Evolutionary conservation across 805 yeast species (phyloP).

Genomic region (Yamadazyma kitorensis): DNA sequence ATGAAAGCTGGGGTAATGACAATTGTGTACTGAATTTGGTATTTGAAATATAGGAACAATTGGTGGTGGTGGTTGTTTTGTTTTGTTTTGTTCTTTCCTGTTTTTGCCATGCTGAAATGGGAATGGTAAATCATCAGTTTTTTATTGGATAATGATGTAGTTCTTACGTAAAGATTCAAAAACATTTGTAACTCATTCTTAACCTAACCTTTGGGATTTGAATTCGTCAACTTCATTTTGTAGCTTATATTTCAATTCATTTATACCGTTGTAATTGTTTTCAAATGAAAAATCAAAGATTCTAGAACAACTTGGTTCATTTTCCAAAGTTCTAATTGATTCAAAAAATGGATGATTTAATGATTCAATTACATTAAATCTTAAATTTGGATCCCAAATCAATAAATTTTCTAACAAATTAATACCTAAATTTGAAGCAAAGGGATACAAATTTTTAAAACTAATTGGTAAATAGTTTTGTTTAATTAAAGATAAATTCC

Average conservation of each 20-base stretch:
- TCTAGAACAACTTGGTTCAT: conserved; percentile 52
- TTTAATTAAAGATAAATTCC: conserved; percentile 31
- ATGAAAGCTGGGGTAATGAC: no score
- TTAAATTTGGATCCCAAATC: conserved; percentile 57
- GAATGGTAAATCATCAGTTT: no score
- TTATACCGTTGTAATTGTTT: conserved; percentile 7
- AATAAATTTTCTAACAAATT: conserved; percentile 54
- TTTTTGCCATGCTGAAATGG: no score
- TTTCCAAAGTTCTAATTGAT: conserved; percentile 49
- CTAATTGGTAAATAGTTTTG: conserved; percentile 35
- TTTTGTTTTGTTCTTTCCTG: no score
- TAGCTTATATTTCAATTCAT: conserved; percentile 46
- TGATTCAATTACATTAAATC: conserved; percentile 57
- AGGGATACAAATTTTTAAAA: conserved; percentile 63
- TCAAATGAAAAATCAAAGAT: conserved; percentile 73
- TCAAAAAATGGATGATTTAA: conserved; percentile 56
- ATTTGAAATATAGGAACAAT: no score
- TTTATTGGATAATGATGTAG: no score
- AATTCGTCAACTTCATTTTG: conserved; percentile 53
- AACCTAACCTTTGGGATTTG: conserved; percentile 21
- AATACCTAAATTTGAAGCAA: conserved; percentile 50
- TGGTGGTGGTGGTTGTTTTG: no score
- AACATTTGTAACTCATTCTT: no score
- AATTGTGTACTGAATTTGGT: no score
- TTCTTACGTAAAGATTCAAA: no score